These are phyloP conservation scores for Chaetomiaceae sp. DNA, from an alignment of 2,329 filamentous ascomycete species.

Conservation along the genomic window DNA sequence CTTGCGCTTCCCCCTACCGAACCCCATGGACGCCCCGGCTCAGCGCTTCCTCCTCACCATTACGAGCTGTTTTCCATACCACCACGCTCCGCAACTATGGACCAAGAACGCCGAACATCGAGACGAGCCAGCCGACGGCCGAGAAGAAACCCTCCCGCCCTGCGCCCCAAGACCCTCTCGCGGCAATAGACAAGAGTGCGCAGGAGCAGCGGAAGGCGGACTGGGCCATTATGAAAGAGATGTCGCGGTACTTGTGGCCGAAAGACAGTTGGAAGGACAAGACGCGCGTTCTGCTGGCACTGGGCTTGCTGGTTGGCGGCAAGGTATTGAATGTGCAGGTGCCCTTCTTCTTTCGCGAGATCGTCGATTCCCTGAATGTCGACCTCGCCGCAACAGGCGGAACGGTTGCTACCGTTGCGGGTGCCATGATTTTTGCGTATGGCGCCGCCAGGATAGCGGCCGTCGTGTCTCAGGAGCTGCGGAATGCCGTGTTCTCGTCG, in stretches of 20 bases:
- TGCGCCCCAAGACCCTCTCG: conserved; percentile 24
- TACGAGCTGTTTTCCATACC: conserved; percentile 22
- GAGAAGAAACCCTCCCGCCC: conserved; percentile 1
- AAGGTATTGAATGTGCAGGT: conserved; percentile 98
- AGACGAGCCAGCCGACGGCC: background rate
- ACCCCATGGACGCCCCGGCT: conserved; percentile 13
- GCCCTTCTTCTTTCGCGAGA: conserved; percentile 98
- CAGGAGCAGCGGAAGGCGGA: conserved; percentile 94
- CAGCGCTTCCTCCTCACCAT: conserved; percentile 1
- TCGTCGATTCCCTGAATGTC: conserved; percentile 96
- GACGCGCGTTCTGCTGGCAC: conserved; percentile 77
- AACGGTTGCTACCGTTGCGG: conserved; percentile 82
- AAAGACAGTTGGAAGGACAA: conserved; percentile 81
- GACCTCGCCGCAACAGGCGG: conserved; percentile 84
- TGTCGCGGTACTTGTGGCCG: conserved; percentile 94
- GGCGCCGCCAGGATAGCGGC: conserved; percentile 84
- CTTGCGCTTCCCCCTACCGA: conserved; percentile 8
- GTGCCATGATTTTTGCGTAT: conserved; percentile 90
- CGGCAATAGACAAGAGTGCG: conserved; percentile 57
- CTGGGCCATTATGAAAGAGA: conserved; percentile 98
- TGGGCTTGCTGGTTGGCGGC: conserved; percentile 77
- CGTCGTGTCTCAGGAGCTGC: conserved; percentile 84
- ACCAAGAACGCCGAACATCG: conserved; percentile 4
- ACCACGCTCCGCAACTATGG: conserved; percentile 12
- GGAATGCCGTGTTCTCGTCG: conserved; percentile 94